These are phyloP conservation scores for Coix lacrymajobi DNA, from an alignment of 176 grass and related monocot genomes.

Conservation along the genomic window DNA sequence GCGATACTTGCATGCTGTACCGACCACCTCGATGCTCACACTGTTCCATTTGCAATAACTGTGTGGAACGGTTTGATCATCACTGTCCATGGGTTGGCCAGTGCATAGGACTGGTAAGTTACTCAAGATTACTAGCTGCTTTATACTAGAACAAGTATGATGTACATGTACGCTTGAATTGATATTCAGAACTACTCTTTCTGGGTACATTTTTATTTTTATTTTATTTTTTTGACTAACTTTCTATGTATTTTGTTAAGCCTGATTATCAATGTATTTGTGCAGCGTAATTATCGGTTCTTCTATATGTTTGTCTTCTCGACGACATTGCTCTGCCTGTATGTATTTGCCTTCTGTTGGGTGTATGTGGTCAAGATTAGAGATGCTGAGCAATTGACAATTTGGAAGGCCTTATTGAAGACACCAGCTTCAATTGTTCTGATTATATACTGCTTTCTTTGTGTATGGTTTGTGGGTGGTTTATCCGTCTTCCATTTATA, in stretches of 20 bases:
- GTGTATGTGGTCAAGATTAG: slow-evolving; percentile 88
- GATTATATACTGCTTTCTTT: slow-evolving; percentile 82
- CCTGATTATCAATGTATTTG: slow-evolving; percentile 29
- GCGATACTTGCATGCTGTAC: slow-evolving; percentile 92
- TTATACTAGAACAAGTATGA: not conserved
- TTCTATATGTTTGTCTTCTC: slow-evolving; percentile 99
- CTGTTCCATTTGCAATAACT: slow-evolving; percentile 97
- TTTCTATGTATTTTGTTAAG: not conserved
- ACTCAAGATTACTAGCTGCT: not conserved
- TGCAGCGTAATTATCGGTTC: slow-evolving; percentile 94
- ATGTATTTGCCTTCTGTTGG: slow-evolving; percentile 90
- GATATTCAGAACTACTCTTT: not conserved
- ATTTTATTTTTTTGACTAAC: not conserved
- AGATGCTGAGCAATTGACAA: slow-evolving; percentile 46
- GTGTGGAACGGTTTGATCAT: slow-evolving; percentile 91
- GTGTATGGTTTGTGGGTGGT: slow-evolving; percentile 94
- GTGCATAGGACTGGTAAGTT: slow-evolving; percentile 82
- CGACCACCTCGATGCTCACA: slow-evolving; percentile 85
- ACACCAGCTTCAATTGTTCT: slow-evolving; percentile 81
- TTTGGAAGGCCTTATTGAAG: slow-evolving; percentile 72
- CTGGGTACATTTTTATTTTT: not conserved
- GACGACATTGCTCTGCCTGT: slow-evolving; percentile 77
- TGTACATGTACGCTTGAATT: not conserved
- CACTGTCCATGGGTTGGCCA: slow-evolving; percentile 98
- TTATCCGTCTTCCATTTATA: slow-evolving; percentile 91